Conservation (phyloP, 257 asterid species). For the Fraxinus anomala region DNA sequence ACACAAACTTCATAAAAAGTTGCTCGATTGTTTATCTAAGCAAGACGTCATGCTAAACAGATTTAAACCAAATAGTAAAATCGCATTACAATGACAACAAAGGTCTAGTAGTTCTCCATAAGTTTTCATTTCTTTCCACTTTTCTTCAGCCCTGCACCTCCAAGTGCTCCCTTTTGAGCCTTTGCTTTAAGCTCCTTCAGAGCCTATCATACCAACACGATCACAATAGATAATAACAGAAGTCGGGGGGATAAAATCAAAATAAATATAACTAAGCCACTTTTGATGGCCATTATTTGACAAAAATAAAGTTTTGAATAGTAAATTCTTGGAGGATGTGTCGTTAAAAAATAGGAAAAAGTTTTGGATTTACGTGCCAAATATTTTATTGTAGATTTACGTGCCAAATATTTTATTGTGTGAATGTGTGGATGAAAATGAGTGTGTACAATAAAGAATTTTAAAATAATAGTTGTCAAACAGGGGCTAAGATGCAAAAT, state of each 20-base stretch:
- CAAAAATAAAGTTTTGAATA: too few relatives aligned
- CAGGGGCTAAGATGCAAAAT: background rate
- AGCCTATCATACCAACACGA: conserved; percentile 41
- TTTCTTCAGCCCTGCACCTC: conserved; percentile 82
- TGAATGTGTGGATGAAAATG: too few relatives aligned
- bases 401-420: too few relatives aligned
- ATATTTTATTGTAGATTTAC: too few relatives aligned
- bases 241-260: background rate
- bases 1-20: background rate
- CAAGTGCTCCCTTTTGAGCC: conserved; percentile 72
- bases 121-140: conserved; percentile 70
- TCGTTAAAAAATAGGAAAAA: too few relatives aligned
- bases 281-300: too few relatives aligned
- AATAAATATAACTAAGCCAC: background rate
- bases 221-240: background rate
- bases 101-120: background rate
- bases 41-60: conserved; percentile 6
- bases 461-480: too few relatives aligned
- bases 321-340: too few relatives aligned
- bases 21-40: conserved; percentile 5
- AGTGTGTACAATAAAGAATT: too few relatives aligned
- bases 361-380: too few relatives aligned
- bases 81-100: background rate
- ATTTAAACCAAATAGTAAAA: conserved; percentile 1
- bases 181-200: conserved; percentile 73